Conservation (phyloP, 768 basidiomycete species). For the Leccinum subgranulosum region DNA sequence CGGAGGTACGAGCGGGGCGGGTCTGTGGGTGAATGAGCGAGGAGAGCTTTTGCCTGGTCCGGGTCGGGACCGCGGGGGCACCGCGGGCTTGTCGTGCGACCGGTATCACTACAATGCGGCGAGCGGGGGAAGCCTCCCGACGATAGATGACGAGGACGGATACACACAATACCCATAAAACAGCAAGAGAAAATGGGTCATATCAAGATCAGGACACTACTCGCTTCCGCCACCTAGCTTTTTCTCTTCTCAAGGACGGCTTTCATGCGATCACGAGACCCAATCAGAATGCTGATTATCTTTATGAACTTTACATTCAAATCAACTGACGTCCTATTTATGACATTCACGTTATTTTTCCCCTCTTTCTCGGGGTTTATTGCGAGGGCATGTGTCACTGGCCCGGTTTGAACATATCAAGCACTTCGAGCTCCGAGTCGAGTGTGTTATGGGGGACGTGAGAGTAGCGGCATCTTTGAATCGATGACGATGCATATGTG, state of each 20-base stretch:
- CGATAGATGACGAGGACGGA: slow-evolving; percentile 4
- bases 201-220: not conserved
- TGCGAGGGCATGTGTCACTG: not conserved
- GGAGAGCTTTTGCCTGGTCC: slow-evolving; percentile 21
- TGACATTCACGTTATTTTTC: slow-evolving; percentile 15
- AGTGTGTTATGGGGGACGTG: not conserved
- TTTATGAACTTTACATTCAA: slow-evolving; percentile 18
- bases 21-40: slow-evolving; percentile 24
- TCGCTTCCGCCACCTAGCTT: not conserved
- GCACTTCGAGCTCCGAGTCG: not conserved
- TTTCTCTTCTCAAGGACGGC: not conserved
- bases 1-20: slow-evolving; percentile 7
- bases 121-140: slow-evolving; percentile 8
- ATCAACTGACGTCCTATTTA: slow-evolving; percentile 21
- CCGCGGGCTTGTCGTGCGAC: slow-evolving; percentile 10
- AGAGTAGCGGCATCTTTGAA: not conserved
- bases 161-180: not conserved
- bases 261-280: slow-evolving; percentile 8
- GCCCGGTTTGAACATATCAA: not conserved
- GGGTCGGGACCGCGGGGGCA: not conserved
- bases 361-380: not conserved
- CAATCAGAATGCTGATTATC: slow-evolving; percentile 18
- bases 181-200: not conserved
- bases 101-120: slow-evolving; percentile 17
- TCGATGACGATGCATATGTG: not conserved